Evolutionary conservation across 2,329 filamentous ascomycete genomes (phyloP).

Genomic region (Botrytis cinerea): DNA sequence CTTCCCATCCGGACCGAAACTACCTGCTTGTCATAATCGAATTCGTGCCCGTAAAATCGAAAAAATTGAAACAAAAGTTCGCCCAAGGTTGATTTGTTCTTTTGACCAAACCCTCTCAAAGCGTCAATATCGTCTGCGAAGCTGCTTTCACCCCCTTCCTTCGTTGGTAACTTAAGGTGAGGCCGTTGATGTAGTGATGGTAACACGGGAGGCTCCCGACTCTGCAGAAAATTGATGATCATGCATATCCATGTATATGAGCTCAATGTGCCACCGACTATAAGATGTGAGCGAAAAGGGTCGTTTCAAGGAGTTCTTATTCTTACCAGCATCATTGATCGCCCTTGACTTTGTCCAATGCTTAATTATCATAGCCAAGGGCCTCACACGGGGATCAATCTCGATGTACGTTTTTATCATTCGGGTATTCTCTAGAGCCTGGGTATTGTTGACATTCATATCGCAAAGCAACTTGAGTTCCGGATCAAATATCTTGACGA

Average conservation of each 20-base stretch:
- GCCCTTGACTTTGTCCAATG: conserved; percentile 93
- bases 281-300: conserved; percentile 28
- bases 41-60: conserved; percentile 88
- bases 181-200: conserved; percentile 79
- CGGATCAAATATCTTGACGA: conserved; percentile 98
- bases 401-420: conserved; percentile 98
- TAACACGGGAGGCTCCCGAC: conserved; percentile 78
- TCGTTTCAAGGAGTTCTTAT: conserved; percentile 16
- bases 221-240: conserved; percentile 94
- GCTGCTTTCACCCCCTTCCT: conserved; percentile 67
- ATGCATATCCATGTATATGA: conserved; percentile 99
- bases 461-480: conserved; percentile 87
- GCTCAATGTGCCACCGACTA: conserved; percentile 91
- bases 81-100: conserved; percentile 80
- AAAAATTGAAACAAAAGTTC: conserved; percentile 95
- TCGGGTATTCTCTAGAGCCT: conserved; percentile 91
- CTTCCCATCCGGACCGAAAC: conserved; percentile 83
- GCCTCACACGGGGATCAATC: conserved; percentile 85
- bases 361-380: conserved; percentile 94
- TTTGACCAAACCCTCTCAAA: conserved; percentile 70
- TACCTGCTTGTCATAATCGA: conserved; percentile 82
- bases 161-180: conserved; percentile 59
- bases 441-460: conserved; percentile 98
- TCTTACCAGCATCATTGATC: conserved; percentile 92
- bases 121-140: conserved; percentile 86